phyloP scores from a whole-genome alignment of 2,329 filamentous ascomycete genomes.

The Alternaria novae-zelandiae region DNA sequence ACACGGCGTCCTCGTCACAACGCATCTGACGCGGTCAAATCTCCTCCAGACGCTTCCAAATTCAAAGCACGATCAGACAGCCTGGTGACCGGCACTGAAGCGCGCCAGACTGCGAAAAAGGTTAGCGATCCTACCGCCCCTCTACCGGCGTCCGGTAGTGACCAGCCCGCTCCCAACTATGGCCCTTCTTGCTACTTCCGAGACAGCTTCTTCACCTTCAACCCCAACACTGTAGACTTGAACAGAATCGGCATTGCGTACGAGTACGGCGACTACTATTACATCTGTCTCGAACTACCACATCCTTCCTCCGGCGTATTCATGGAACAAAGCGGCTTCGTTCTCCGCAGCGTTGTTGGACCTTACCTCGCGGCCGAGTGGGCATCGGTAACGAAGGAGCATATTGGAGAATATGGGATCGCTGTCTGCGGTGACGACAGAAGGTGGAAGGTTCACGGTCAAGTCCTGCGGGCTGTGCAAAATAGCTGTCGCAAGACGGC shows the following conservation, averaged over 20 bases:
- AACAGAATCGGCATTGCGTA: constrained; percentile 9
- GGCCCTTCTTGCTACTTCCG: background rate
- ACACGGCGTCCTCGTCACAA: background rate
- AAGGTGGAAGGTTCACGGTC: background rate
- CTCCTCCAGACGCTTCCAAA: background rate
- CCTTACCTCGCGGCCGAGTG: constrained; percentile 1
- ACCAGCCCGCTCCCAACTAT: background rate
- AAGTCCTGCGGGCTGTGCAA: background rate
- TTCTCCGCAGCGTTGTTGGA: background rate
- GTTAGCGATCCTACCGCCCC: background rate
- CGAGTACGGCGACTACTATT: background rate
- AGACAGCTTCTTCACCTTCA: background rate
- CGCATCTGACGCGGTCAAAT: background rate
- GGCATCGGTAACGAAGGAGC: background rate
- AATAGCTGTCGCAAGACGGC: background rate
- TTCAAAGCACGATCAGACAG: background rate
- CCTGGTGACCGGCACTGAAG: background rate
- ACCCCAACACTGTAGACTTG: background rate
- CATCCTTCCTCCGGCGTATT: background rate
- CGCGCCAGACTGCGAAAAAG: background rate
- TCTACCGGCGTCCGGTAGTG: background rate
- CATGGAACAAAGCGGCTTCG: background rate
- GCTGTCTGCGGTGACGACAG: background rate
- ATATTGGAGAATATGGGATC: background rate
- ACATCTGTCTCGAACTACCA: background rate